Evolutionary conservation across 768 basidiomycete genomes (phyloP).

Genomic region (Collybiopsis luxurians): DNA sequence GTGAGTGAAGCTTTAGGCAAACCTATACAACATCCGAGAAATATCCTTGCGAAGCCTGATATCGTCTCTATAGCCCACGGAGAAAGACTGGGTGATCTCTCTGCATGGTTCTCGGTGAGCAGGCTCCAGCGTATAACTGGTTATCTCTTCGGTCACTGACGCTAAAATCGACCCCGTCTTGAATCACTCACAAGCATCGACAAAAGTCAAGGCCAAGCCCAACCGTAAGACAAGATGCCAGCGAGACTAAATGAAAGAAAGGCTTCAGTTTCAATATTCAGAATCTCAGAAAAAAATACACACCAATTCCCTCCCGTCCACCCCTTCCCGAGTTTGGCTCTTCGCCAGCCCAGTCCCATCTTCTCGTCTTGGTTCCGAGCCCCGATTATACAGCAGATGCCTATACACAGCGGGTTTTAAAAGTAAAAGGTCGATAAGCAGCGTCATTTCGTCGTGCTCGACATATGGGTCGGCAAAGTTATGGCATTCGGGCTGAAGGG

Average conservation of each 20-base stretch:
- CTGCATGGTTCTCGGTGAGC: slow-evolving; percentile 44
- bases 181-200: slow-evolving; percentile 68
- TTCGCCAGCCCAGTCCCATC: slow-evolving; percentile 14
- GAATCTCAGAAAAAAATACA: not conserved
- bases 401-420: slow-evolving; percentile 80
- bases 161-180: too few species aligned
- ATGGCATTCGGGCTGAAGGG: slow-evolving; percentile 51
- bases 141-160: too few species aligned
- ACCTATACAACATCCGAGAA: slow-evolving; percentile 68
- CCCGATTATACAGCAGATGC: slow-evolving; percentile 80
- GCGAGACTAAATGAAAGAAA: slow-evolving; percentile 39
- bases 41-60: slow-evolving; percentile 50
- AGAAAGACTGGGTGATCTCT: slow-evolving; percentile 31
- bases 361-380: slow-evolving; percentile 56
- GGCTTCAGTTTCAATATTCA: not conserved
- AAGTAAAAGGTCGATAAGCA: slow-evolving; percentile 78
- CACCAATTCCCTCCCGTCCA: slow-evolving; percentile 25
- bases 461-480: slow-evolving; percentile 84
- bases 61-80: slow-evolving; percentile 55
- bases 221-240: slow-evolving; percentile 61
- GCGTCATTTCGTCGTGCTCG: slow-evolving; percentile 72
- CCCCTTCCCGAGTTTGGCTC: slow-evolving; percentile 2
- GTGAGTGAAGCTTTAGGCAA: slow-evolving; percentile 6
- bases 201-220: slow-evolving; percentile 52
- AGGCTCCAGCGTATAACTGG: slow-evolving; percentile 80